phyloP scores from a whole-genome alignment of 345 rosid genomes.

The Hypericum androsaemum region DNA sequence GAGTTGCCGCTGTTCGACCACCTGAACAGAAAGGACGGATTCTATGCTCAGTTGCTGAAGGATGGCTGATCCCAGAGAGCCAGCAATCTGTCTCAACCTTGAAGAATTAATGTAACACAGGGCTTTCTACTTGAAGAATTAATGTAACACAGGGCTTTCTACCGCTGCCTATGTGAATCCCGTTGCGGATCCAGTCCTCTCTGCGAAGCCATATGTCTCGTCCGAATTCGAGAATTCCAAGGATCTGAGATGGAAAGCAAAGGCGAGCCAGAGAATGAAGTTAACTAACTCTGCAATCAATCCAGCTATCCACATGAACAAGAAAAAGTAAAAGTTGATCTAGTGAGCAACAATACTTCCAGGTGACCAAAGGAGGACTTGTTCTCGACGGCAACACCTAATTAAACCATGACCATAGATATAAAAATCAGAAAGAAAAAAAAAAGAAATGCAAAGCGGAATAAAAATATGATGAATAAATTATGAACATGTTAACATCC shows the following conservation, averaged over 20 bases:
- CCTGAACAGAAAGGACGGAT: not conserved
- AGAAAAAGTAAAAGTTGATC: not conserved
- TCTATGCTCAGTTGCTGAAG: constrained; percentile 16
- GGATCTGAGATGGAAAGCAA: constrained; percentile 32
- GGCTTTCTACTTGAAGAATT: too few species aligned
- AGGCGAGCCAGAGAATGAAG: not conserved
- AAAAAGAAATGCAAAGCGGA: too few species aligned
- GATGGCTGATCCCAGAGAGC: too few species aligned
- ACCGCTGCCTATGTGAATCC: constrained; percentile 60
- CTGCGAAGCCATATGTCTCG: constrained; percentile 90
- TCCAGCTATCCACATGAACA: too few species aligned
- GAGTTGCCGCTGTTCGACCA: too few species aligned
- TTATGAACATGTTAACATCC: too few species aligned
- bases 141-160: constrained; percentile 76
- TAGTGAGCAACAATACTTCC: constrained; percentile 33
- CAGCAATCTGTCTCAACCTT: constrained; percentile 9
- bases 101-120: too few species aligned
- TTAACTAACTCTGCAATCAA: too few species aligned
- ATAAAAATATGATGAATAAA: too few species aligned
- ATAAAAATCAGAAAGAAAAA: too few species aligned
- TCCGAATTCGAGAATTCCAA: constrained; percentile 70
- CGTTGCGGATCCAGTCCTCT: constrained; percentile 75
- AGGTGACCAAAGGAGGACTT: constrained; percentile 49
- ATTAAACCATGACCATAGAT: not conserved
- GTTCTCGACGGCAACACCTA: constrained; percentile 76